These are phyloP conservation scores for Patellaria atrata DNA, from an alignment of 495 filamentous ascomycete genomes.

Conservation along the genomic window DNA sequence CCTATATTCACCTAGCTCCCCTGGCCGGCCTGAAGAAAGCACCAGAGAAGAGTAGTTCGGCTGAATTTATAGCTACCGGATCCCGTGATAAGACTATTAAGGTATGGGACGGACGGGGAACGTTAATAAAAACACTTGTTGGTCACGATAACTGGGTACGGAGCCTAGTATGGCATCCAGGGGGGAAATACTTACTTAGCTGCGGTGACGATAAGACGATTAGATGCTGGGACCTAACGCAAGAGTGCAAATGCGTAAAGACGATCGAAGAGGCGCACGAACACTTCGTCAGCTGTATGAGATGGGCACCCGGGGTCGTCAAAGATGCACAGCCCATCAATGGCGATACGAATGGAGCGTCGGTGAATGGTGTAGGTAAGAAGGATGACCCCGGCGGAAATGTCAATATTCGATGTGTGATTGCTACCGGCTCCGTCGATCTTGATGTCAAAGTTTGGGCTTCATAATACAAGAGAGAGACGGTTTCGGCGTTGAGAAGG, in stretches of 20 bases:
- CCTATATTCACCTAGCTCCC: conserved; percentile 61
- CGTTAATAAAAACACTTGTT: conserved; percentile 68
- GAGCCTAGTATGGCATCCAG: conserved; percentile 77
- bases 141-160: conserved; percentile 98
- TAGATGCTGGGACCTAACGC: conserved; percentile 85
- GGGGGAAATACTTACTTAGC: conserved; percentile 80
- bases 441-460: conserved; percentile 47
- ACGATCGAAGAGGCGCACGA: conserved; percentile 63
- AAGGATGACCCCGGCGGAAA: conserved; percentile 32
- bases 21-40: conserved; percentile 78
- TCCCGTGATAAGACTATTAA: conserved; percentile 83
- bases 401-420: conserved; percentile 43
- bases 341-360: conserved; percentile 22
- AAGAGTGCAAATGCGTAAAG: conserved; percentile 85
- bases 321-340: conserved; percentile 41
- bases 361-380: conserved; percentile 35
- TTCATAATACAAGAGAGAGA: conserved; percentile 15
- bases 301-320: conserved; percentile 76
- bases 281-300: conserved; percentile 75
- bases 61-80: conserved; percentile 86
- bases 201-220: conserved; percentile 84
- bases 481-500: too few species aligned
- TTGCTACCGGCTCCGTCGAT: conserved; percentile 53
- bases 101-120: conserved; percentile 79
- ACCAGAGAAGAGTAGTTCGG: conserved; percentile 53